phyloP scores from a whole-genome alignment of 208 protist species.

The Acanthamoeba sp. region DNA sequence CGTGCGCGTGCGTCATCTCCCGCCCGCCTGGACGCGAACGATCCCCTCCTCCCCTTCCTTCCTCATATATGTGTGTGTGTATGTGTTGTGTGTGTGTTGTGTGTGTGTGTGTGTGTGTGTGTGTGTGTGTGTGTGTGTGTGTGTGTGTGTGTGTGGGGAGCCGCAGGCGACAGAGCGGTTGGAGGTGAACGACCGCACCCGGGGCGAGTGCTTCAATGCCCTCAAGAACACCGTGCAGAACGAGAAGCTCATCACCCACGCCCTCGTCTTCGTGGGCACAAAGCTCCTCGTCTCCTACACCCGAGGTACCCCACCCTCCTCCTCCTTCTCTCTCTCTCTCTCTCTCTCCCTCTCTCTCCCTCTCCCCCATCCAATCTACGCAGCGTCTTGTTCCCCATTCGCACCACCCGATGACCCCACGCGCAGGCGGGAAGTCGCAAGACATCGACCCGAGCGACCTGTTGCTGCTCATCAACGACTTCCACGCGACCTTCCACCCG shows the following conservation, averaged over 20 bases:
- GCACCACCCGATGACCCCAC: no score
- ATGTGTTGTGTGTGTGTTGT: no score
- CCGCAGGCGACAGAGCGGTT: constrained; percentile 24
- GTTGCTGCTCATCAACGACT: constrained; percentile 23
- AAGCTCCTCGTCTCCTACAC: constrained; percentile 45
- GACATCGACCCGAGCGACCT: constrained; percentile 35
- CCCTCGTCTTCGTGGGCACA: constrained; percentile 1
- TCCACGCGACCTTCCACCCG: constrained; percentile 37
- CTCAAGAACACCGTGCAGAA: constrained; percentile 38
- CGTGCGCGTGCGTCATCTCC: constrained; percentile 55
- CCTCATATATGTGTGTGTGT: no score
- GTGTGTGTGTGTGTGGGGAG: not conserved
- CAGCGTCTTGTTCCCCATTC: no score
- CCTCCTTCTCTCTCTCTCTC: not conserved
- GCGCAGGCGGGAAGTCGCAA: not conserved
- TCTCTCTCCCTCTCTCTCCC: not conserved
- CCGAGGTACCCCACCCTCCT: not conserved
- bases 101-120: no score
- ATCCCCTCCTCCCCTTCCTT: not conserved
- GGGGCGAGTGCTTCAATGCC: constrained; percentile 16
- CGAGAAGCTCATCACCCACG: constrained; percentile 1
- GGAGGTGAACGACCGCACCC: constrained; percentile 14
- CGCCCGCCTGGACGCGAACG: no score
- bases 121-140: no score
- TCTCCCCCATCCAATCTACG: not conserved